Percentiles rank a stretch among this genome's conserved stretches.
phyloP scores from a whole-genome alignment of 148 eudicot genomes.

The Gaultheria prostrata region DNA sequence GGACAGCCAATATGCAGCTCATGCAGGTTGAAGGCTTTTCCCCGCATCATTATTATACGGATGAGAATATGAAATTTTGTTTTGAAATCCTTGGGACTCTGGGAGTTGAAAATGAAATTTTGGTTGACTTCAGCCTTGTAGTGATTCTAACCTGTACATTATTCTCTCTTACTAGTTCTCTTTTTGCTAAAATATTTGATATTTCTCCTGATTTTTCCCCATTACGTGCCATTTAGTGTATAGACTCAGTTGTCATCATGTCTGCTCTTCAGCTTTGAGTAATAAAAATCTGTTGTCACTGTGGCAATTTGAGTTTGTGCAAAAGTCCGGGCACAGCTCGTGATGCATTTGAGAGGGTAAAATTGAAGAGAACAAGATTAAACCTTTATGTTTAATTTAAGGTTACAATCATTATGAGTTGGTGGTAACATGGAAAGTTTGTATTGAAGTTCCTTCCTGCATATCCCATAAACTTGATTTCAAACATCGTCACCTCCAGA shows the following conservation, averaged over 20 bases:
- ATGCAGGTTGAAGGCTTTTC: constrained; percentile 57
- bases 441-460: neutral
- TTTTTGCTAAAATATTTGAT: neutral
- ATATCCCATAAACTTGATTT: neutral
- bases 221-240: neutral
- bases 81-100: neutral
- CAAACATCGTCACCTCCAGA: neutral
- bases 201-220: neutral
- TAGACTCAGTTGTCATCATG: neutral
- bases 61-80: neutral
- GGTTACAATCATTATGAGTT: neutral
- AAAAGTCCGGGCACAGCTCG: neutral
- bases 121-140: neutral
- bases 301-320: constrained; percentile 4
- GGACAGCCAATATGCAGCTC: constrained; percentile 64
- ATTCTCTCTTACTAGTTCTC: neutral
- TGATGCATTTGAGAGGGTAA: neutral
- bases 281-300: neutral
- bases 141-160: neutral
- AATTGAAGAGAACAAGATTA: neutral
- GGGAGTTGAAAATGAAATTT: constrained; percentile 7
- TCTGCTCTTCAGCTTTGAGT: neutral
- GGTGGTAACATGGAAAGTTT: neutral
- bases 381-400: neutral
- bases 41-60: neutral